phyloP scores from a whole-genome alignment of 2,329 filamentous ascomycete species.

The Colletotrichum sp. region DNA sequence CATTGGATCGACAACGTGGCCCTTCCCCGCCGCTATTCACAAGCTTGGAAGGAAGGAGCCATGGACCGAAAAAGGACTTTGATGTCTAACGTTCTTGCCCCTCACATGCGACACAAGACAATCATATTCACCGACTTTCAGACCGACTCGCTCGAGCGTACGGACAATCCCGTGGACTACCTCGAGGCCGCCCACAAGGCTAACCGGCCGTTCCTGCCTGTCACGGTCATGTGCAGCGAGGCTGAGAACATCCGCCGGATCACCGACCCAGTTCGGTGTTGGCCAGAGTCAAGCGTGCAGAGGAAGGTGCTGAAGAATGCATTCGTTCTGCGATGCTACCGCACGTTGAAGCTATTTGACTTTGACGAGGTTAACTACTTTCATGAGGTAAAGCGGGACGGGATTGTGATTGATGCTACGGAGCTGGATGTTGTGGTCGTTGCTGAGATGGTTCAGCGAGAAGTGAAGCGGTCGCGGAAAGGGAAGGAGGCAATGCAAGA shows the following conservation, averaged over 20 bases:
- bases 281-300: background rate
- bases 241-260: background rate
- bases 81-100: accelerated
- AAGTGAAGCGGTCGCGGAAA: background rate
- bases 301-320: background rate
- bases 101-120: background rate
- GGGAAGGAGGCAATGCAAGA: background rate
- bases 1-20: background rate
- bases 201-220: background rate
- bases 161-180: background rate
- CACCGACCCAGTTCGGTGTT: background rate
- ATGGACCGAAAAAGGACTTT: background rate
- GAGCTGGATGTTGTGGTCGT: background rate
- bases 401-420: background rate
- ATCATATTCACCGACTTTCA: background rate
- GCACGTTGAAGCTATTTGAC: background rate
- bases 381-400: background rate
- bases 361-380: background rate
- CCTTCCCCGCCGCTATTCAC: background rate
- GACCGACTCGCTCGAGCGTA: background rate
- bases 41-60: background rate
- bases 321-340: background rate
- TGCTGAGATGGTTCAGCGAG: background rate
- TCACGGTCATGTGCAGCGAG: background rate
- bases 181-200: background rate